Base-by-base conservation (phyloP, 2,329 filamentous ascomycete species). In the Xylariaceae sp. region DNA sequence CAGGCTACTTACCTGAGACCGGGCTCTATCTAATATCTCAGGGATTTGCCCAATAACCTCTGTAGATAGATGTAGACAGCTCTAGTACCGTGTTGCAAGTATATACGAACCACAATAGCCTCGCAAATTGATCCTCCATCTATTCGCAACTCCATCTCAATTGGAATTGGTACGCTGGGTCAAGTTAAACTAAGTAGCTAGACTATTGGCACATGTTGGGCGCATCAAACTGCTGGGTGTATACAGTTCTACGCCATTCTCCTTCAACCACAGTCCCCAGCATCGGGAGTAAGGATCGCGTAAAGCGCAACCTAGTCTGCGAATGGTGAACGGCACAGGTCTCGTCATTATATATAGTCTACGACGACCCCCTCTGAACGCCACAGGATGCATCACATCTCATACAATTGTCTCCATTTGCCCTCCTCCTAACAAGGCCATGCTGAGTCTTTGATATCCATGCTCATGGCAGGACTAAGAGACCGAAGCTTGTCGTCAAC, bases 351-450 rank as follows among this genome's bases (percentile, higher is more conserved):
- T 36, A 43, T 30, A 50, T 54, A 18, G n/a, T 48, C 43, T 47
- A 57, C 32, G 36, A 19, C 45, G 26, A 40, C 39, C 34, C 43
- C 34, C 18, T 32, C 39, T 42, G 16, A 54, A 57, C 58, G 57
- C 63, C 56, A 18, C 42, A 53, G 46, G 56, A 63, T 61, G 61
- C 57, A 55, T 60, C 57, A 56, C 57, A 57, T 56, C 54, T 61
- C 63, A 64, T 63, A 58, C 47, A 61, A 58, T 56, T 63, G 56
- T 64, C 50, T 56, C 58, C 40, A n/a, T 40, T 52, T 15, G 49
- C 41, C 40, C 13, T 26, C 15, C 40, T 49, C 51, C 44, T 42
- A 26, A 26, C 26, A 26, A 26, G 15, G 18, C 7, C 34, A 44
- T 44, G 39, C 26, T 26, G 16, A 10, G 22, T 39, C 30, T 21